Base-by-base conservation (phyloP, 2,329 filamentous ascomycete species). In the Diaporthe sp. region DNA sequence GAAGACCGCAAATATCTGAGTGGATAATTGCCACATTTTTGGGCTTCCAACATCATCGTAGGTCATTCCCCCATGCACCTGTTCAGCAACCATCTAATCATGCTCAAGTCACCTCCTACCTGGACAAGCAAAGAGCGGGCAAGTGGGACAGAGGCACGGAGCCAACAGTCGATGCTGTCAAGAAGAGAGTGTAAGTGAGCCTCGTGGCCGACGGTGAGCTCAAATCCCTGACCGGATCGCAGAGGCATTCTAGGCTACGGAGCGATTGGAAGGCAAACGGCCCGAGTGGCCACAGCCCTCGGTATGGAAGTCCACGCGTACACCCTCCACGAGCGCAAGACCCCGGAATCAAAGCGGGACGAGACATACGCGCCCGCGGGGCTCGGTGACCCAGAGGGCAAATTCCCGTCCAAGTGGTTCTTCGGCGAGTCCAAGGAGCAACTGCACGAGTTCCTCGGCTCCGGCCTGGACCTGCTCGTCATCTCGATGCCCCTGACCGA, bases 221-320 rank as follows among this genome's bases (percentile, higher is more conserved):
- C 19, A 22, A 25, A 4, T 2, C 33, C 6, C 76, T 76, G 47
- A 77, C 42, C 10, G 33, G 5, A 7, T 13, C 1, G 9, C 76
- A 88, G 87, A 61, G 87, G 87, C 3, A 87, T 90, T 33, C 82
- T 90, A 4, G 88, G 89, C 10, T 90, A 90, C 76, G 88, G 89
- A 19, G 84, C 83, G 71, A 90, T 90, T 71, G 89, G 89, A 12
- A 84, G 89, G 0, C 88, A 90, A 74, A 84, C 84, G 6, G 89
- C 88, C 4, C 86, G 87, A 12, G 87, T 94, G 4, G 89, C 89
- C 15, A 86, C 86, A 19, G 92, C 92, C 2, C 82, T 95, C 78
- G 94, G 94, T 25, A 92, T 94, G 88, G 87, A 91, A 38, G 89
- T 96, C 0, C 87, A 95, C 80, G 94, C 94, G 0, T 95, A 93